A percentile compares a stretch with the other conserved stretches of the same genome.
These are phyloP conservation scores for Talaromyces ruber DNA, from an alignment of 495 filamentous ascomycete genomes.

Conservation along the genomic window DNA sequence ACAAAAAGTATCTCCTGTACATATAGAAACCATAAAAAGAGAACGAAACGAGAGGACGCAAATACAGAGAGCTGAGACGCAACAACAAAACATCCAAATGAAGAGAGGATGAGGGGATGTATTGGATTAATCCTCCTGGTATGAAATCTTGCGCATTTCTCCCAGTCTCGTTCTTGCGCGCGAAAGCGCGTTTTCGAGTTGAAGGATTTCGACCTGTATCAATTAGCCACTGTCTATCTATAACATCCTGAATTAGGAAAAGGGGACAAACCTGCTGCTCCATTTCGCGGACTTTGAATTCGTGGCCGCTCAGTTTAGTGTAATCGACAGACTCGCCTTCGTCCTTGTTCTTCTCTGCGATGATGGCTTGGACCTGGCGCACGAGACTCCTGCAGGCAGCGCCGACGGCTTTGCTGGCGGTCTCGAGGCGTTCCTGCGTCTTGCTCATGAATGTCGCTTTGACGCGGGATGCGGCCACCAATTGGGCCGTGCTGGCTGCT, in stretches of 20 bases:
- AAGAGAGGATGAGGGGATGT: neutral
- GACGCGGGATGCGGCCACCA: conserved; percentile 90
- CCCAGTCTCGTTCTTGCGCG: conserved; percentile 76
- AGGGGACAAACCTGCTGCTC: conserved; percentile 81
- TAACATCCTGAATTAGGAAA: no score
- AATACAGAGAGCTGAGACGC: neutral
- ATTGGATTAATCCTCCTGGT: conserved; percentile 71
- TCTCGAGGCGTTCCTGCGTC: conserved; percentile 84
- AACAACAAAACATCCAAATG: neutral
- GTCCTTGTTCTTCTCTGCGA: conserved; percentile 71
- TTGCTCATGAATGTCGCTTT: conserved; percentile 98
- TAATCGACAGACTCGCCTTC: conserved; percentile 79
- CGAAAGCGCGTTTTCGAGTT: conserved; percentile 83
- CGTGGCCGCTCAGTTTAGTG: conserved; percentile 73
- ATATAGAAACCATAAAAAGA: neutral
- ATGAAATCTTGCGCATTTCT: conserved; percentile 98
- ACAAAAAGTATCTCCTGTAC: neutral
- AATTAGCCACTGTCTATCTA: neutral
- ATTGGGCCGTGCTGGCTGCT: conserved; percentile 88
- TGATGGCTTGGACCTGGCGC: conserved; percentile 89
- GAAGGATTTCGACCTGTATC: conserved; percentile 84
- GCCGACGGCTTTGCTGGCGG: conserved; percentile 87
- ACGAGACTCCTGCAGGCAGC: conserved; percentile 80
- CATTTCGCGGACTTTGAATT: conserved; percentile 99
- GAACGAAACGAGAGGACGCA: neutral